A percentile compares a stretch with the other conserved stretches of the same genome.
Evolutionary conservation across 1,139 yeast genomes (phyloP).

Genomic region (Saccharomyces hybrid): DNA sequence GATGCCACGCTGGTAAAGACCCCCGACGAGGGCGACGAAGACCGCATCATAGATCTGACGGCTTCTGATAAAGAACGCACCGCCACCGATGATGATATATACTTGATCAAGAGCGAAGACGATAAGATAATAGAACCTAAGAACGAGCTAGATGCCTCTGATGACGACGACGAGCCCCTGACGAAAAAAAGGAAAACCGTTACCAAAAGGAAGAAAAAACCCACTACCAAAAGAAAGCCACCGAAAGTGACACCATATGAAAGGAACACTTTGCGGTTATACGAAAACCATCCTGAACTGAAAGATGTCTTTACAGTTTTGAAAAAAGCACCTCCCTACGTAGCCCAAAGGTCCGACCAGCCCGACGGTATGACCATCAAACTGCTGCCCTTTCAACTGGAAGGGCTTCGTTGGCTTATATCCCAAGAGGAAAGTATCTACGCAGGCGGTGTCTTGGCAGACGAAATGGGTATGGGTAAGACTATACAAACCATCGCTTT

Average conservation of each 20-base stretch:
- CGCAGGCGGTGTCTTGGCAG: slow-evolving; percentile 92
- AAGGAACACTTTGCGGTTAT: slow-evolving; percentile 56
- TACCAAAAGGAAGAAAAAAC: slow-evolving; percentile 21
- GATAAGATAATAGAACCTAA: slow-evolving; percentile 1
- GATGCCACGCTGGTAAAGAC: slow-evolving; percentile 2
- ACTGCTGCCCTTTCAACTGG: slow-evolving; percentile 82
- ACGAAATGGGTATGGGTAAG: slow-evolving; percentile 99
- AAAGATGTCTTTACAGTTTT: slow-evolving; percentile 63
- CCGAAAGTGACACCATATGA: slow-evolving; percentile 63
- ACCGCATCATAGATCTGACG: slow-evolving; percentile 30
- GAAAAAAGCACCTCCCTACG: slow-evolving; percentile 38
- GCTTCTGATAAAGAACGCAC: slow-evolving; percentile 13
- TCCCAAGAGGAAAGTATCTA: slow-evolving; percentile 71
- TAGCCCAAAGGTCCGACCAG: slow-evolving; percentile 57
- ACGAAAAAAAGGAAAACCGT: slow-evolving; percentile 22
- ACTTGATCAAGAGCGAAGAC: slow-evolving; percentile 22
- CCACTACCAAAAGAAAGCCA: slow-evolving; percentile 30
- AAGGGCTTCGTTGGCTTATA: slow-evolving; percentile 84
- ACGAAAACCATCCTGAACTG: slow-evolving; percentile 70
- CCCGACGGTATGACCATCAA: slow-evolving; percentile 71
- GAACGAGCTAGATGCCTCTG: slow-evolving; percentile 9
- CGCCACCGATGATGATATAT: slow-evolving; percentile 6
- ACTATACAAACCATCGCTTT: slow-evolving; percentile 91
- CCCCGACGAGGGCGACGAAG: slow-evolving; percentile 13
- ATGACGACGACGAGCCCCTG: slow-evolving; percentile 26